Evolutionary conservation across 1,284 basidiomycete genomes (phyloP).

Genomic region (Coniferiporia sulphurascens): DNA sequence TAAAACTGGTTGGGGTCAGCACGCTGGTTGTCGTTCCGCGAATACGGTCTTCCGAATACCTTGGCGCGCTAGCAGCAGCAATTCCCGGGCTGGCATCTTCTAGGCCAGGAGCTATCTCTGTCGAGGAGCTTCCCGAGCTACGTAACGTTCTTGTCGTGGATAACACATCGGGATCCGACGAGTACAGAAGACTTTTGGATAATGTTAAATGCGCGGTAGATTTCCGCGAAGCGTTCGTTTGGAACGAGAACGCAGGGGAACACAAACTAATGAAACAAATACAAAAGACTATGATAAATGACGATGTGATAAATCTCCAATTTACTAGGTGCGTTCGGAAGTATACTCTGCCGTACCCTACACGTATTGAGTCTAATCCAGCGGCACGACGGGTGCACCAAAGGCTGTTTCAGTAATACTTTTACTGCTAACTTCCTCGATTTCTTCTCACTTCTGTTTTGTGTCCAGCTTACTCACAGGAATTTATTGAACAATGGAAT

Average conservation of each 20-base stretch:
- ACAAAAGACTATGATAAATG: slow-evolving; percentile 39
- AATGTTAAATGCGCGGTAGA: slow-evolving; percentile 51
- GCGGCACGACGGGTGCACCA: slow-evolving; percentile 74
- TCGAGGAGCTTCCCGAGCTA: slow-evolving; percentile 57
- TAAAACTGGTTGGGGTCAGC: slow-evolving; percentile 64
- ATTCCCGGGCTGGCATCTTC: slow-evolving; percentile 55
- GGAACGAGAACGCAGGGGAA: slow-evolving; percentile 49
- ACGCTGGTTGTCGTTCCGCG: slow-evolving; percentile 71
- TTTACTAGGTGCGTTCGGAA: slow-evolving; percentile 64
- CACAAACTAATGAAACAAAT: slow-evolving; percentile 37
- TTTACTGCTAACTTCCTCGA: not conserved
- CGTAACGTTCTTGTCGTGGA: slow-evolving; percentile 66
- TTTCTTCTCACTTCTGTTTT: not conserved
- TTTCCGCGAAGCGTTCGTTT: slow-evolving; percentile 62
- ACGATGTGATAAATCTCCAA: slow-evolving; percentile 78
- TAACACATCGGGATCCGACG: slow-evolving; percentile 39
- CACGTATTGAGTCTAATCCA: slow-evolving; percentile 25
- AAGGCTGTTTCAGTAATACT: slow-evolving; percentile 70
- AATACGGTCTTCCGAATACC: slow-evolving; percentile 61
- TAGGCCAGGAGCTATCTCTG: slow-evolving; percentile 53
- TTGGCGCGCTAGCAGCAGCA: slow-evolving; percentile 51
- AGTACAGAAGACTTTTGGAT: slow-evolving; percentile 38
- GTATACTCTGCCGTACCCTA: slow-evolving; percentile 1
- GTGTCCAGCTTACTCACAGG: slow-evolving; percentile 62
- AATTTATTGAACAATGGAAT: slow-evolving; percentile 78